Evolutionary conservation across 2,329 filamentous ascomycete genomes (phyloP).

Genomic region (Xylaria polymorpha): DNA sequence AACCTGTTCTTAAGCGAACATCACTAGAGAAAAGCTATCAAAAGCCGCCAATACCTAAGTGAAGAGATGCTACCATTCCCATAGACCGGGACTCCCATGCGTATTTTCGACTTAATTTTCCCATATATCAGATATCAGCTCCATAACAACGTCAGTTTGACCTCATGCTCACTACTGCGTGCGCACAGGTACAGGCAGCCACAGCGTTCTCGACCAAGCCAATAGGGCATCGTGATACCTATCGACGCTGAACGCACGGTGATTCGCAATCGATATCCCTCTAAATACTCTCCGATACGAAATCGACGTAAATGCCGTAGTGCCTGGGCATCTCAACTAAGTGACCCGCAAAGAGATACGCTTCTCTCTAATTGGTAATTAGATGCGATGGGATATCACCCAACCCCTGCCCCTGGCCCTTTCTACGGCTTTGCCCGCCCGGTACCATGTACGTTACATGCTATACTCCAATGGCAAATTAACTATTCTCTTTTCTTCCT

Average conservation of each 20-base stretch:
- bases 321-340: constrained; percentile 4
- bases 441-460: constrained; percentile 1
- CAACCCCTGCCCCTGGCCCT: background rate
- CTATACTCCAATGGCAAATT: constrained; percentile 7
- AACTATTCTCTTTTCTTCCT: background rate
- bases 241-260: constrained; percentile 22
- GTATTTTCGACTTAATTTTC: constrained; percentile 13
- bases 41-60: constrained; percentile 2
- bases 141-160: constrained; percentile 10
- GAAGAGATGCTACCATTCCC: background rate
- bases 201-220: constrained; percentile 22
- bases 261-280: constrained; percentile 15
- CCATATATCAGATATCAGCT: constrained; percentile 6
- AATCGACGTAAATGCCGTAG: constrained; percentile 27
- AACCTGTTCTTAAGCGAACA: constrained; percentile 17
- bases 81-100: constrained; percentile 12
- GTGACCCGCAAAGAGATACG: constrained; percentile 2
- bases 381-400: constrained; percentile 11
- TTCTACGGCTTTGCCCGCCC: constrained; percentile 1
- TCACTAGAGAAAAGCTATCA: background rate
- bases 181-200: constrained; percentile 20
- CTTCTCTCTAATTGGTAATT: constrained; percentile 16
- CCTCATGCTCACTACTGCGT: constrained; percentile 25
- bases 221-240: constrained; percentile 22
- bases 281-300: constrained; percentile 29